Percentiles rank a stretch among this genome's conserved stretches.
phyloP scores from a whole-genome alignment of 1,284 basidiomycete genomes.

The Microbotryum intermedium region DNA sequence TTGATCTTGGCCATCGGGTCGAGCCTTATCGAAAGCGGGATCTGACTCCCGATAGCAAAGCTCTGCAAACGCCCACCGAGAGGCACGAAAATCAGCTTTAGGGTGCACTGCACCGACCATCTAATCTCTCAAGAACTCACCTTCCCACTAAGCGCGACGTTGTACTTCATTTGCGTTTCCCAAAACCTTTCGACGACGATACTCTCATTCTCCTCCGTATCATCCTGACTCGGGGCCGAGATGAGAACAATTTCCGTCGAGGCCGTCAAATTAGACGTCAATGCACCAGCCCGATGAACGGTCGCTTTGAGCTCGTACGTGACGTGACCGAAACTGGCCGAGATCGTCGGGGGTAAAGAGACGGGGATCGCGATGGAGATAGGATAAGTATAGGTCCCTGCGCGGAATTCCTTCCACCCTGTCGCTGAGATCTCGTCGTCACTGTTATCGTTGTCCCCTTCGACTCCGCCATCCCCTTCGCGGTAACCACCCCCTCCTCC shows the following conservation, averaged over 20 bases:
- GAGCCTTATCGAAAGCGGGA: conserved; percentile 73
- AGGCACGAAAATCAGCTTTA: too few relatives aligned
- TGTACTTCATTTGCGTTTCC: conserved; percentile 81
- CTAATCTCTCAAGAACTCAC: conserved; percentile 22
- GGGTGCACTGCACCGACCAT: not conserved
- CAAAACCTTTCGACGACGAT: conserved; percentile 84
- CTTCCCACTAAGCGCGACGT: conserved; percentile 67
- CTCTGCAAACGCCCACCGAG: conserved; percentile 36
- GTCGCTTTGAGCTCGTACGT: conserved; percentile 71
- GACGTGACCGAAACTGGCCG: conserved; percentile 69
- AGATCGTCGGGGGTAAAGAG: conserved; percentile 68
- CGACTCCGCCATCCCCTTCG: conserved; percentile 19
- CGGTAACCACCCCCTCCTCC: not conserved
- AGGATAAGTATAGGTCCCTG: conserved; percentile 89
- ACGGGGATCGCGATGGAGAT: conserved; percentile 81
- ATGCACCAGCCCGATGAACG: conserved; percentile 73
- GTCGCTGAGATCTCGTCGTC: conserved; percentile 1
- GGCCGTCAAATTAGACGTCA: conserved; percentile 64
- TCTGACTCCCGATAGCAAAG: conserved; percentile 70
- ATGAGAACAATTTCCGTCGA: conserved; percentile 68
- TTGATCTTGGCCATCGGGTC: conserved; percentile 79
- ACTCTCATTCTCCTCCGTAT: conserved; percentile 61
- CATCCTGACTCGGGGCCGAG: conserved; percentile 52
- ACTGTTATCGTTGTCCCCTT: conserved; percentile 14
- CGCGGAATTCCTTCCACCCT: conserved; percentile 74